Conservation (phyloP, 2,329 filamentous ascomycete species). For the Alternaria triticina region DNA sequence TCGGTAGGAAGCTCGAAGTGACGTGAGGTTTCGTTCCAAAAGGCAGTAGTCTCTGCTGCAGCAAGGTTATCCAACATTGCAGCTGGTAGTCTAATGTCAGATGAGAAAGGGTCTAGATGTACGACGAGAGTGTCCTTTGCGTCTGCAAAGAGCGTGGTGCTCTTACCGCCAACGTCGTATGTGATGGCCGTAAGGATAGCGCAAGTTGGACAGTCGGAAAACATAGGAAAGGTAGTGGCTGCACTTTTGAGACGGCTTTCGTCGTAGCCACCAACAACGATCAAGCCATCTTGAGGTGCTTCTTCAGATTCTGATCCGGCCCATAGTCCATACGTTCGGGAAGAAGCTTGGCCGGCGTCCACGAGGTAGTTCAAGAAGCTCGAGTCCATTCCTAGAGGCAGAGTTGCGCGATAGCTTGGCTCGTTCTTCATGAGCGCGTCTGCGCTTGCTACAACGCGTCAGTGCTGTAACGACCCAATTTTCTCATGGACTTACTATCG, state of each 20-base stretch:
- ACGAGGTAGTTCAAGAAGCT: conserved; percentile 23
- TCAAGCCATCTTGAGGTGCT: conserved; percentile 22
- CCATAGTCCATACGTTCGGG: conserved; percentile 24
- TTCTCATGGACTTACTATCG: conserved; percentile 15
- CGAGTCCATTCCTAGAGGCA: conserved; percentile 20
- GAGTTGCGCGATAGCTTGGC: conserved; percentile 15
- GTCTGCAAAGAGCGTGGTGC: conserved; percentile 18
- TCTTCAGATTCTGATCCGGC: conserved; percentile 23
- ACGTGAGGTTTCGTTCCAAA: conserved; percentile 22
- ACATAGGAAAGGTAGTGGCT: conserved; percentile 24
- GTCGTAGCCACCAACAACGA: conserved; percentile 23
- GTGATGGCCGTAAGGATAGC: conserved; percentile 26
- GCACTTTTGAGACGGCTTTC: conserved; percentile 19
- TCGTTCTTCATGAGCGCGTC: conserved; percentile 14
- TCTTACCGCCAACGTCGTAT: conserved; percentile 19
- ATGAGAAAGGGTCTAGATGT: conserved; percentile 21
- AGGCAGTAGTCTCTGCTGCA: conserved; percentile 18
- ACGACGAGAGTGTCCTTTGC: conserved; percentile 19
- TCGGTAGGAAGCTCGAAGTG: conserved; percentile 21
- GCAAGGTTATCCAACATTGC: conserved; percentile 20
- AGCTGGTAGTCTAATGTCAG: conserved; percentile 14
- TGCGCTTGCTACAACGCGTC: conserved; percentile 2
- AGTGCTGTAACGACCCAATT: neutral
- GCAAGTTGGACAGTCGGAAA: conserved; percentile 26
- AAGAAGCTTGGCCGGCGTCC: conserved; percentile 25